Evolutionary conservation across 495 filamentous ascomycete species (phyloP).

Genomic region (Daldinia childiae): DNA sequence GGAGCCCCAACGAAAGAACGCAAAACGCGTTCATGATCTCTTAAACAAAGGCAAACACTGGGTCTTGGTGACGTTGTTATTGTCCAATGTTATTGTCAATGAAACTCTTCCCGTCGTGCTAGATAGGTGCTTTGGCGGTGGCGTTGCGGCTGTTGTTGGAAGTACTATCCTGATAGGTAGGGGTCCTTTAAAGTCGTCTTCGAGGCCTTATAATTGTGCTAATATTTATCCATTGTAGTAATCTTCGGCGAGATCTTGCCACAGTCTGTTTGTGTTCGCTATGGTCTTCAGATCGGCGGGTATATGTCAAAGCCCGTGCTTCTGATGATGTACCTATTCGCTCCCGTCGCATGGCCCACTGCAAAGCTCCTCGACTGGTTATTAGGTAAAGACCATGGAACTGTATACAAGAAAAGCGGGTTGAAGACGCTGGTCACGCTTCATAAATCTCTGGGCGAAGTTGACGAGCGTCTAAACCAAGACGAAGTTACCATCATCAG

Average conservation of each 20-base stretch:
- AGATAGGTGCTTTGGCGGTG: slow-evolving; percentile 91
- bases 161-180: slow-evolving; percentile 93
- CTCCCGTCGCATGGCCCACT: slow-evolving; percentile 86
- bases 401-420: slow-evolving; percentile 94
- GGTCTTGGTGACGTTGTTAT: slow-evolving; percentile 94
- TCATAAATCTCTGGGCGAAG: slow-evolving; percentile 87
- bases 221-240: slow-evolving; percentile 60
- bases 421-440: slow-evolving; percentile 83
- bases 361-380: slow-evolving; percentile 89
- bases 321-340: slow-evolving; percentile 88
- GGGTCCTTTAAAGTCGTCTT: slow-evolving; percentile 26
- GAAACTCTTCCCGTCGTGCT: slow-evolving; percentile 96
- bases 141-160: slow-evolving; percentile 91
- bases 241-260: slow-evolving; percentile 98
- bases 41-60: slow-evolving; percentile 94
- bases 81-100: slow-evolving; percentile 98
- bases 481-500: slow-evolving; percentile 99
- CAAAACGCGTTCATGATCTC: slow-evolving; percentile 78
- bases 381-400: slow-evolving; percentile 91
- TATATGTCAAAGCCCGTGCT: slow-evolving; percentile 92
- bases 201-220: not conserved
- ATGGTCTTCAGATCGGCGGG: slow-evolving; percentile 94
- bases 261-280: slow-evolving; percentile 95
- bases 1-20: slow-evolving; percentile 81
- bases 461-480: slow-evolving; percentile 88